phyloP scores from a whole-genome alignment of 164 flowering plant species.

The Macadamia integrifolia region DNA sequence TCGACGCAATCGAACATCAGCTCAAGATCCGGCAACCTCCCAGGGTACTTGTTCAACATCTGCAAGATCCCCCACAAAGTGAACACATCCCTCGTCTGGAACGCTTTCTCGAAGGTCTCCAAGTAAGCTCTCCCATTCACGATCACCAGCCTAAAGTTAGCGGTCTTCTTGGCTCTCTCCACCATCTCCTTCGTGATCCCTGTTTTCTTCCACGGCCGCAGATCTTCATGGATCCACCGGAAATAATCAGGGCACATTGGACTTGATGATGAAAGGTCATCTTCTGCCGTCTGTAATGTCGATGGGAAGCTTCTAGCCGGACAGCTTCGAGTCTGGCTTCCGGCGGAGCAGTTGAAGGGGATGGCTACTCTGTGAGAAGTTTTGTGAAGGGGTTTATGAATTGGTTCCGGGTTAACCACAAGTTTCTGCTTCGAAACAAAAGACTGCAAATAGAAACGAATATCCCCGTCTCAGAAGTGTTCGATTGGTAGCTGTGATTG shows the following conservation, averaged over 20 bases:
- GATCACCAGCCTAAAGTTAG: slow-evolving; percentile 32
- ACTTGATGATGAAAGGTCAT: neutral
- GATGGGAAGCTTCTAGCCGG: neutral
- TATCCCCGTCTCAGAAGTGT: too few relatives aligned
- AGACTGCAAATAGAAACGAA: neutral
- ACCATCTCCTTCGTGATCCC: slow-evolving; percentile 45
- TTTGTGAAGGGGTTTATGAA: slow-evolving; percentile 11
- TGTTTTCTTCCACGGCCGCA: slow-evolving; percentile 35
- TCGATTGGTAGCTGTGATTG: too few relatives aligned
- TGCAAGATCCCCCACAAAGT: slow-evolving; percentile 57
- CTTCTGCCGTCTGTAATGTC: neutral
- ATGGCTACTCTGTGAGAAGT: slow-evolving; percentile 19
- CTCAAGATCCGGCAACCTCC: slow-evolving; percentile 42
- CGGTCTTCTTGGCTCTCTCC: slow-evolving; percentile 18
- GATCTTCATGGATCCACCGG: slow-evolving; percentile 55
- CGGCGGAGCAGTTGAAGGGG: slow-evolving; percentile 41
- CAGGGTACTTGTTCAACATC: slow-evolving; percentile 40
- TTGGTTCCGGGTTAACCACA: neutral
- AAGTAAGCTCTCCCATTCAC: slow-evolving; percentile 32
- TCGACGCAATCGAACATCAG: slow-evolving; percentile 42
- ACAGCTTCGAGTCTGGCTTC: slow-evolving; percentile 37
- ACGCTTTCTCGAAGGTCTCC: slow-evolving; percentile 21
- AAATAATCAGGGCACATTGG: slow-evolving; percentile 39
- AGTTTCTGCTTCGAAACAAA: neutral
- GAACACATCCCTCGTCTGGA: slow-evolving; percentile 38